Evolutionary conservation across 2,329 filamentous ascomycete genomes (phyloP).

Genomic region (Fusarium phyllophilum): DNA sequence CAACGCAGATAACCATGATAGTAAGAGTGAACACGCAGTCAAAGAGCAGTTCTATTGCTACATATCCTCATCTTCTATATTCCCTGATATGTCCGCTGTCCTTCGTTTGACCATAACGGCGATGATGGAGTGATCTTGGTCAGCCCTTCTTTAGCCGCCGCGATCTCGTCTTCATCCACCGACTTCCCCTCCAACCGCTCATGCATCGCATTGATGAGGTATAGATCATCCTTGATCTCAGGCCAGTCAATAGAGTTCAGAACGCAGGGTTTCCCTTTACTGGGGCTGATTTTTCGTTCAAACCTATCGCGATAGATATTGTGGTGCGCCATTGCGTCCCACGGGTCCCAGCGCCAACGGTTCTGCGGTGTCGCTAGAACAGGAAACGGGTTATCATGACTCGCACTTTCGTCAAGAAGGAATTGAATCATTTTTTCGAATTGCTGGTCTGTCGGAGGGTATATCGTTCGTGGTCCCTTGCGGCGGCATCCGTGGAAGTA

Average conservation of each 20-base stretch:
- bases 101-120: not conserved
- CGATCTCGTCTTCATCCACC: not conserved
- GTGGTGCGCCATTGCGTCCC: not conserved
- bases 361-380: not conserved
- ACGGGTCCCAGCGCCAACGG: constrained; percentile 15
- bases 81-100: not conserved
- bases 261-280: not conserved
- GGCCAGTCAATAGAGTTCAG: not conserved
- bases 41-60: accelerated
- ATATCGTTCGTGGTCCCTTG: constrained; percentile 3
- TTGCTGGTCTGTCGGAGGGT: not conserved
- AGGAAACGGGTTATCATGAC: not conserved
- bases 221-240: not conserved
- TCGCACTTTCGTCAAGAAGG: not conserved
- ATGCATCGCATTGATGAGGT: not conserved
- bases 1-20: no score
- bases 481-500: constrained; percentile 9
- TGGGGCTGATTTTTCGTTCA: not conserved
- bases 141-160: not conserved
- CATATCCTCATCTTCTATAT: not conserved
- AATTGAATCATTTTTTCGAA: not conserved
- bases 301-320: constrained; percentile 14
- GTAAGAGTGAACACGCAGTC: no score
- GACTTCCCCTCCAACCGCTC: not conserved
- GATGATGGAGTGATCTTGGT: not conserved